Evolutionary conservation across 2,329 filamentous ascomycete genomes (phyloP).

Genomic region (Myriosclerotinia scirpicola): DNA sequence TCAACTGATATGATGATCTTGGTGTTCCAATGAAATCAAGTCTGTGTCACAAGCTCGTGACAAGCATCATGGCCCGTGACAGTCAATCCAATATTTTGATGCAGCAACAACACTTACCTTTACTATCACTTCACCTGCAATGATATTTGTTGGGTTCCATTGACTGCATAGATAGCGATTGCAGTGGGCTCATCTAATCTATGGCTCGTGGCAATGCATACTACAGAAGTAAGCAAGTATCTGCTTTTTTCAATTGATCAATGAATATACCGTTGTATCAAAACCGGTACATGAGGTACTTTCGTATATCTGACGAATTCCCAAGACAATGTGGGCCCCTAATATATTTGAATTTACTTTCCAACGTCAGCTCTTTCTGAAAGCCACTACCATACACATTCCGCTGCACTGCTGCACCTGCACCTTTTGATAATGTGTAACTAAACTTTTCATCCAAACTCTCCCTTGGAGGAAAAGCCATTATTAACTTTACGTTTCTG

Average conservation of each 20-base stretch:
- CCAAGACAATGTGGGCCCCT: slow-evolving; percentile 2
- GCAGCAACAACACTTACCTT: slow-evolving; percentile 9
- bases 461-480: background rate
- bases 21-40: slow-evolving; percentile 12
- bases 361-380: slow-evolving; percentile 17
- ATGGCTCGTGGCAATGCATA: background rate
- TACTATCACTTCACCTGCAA: background rate
- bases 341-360: slow-evolving; percentile 1
- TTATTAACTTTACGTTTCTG: no score
- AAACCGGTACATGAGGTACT: background rate
- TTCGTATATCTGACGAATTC: background rate
- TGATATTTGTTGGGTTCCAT: background rate
- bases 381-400: slow-evolving; percentile 12
- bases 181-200: background rate
- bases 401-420: slow-evolving; percentile 5
- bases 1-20: slow-evolving; percentile 21
- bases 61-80: background rate
- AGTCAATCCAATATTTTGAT: slow-evolving; percentile 11
- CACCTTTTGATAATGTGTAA: slow-evolving; percentile 1
- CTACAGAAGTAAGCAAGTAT: slow-evolving; percentile 3
- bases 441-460: background rate
- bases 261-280: background rate
- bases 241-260: background rate
- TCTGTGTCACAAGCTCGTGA: slow-evolving; percentile 14
- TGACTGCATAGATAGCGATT: background rate